phyloP scores from a whole-genome alignment of 257 asterid species.

The Ligustrum vulgare region DNA sequence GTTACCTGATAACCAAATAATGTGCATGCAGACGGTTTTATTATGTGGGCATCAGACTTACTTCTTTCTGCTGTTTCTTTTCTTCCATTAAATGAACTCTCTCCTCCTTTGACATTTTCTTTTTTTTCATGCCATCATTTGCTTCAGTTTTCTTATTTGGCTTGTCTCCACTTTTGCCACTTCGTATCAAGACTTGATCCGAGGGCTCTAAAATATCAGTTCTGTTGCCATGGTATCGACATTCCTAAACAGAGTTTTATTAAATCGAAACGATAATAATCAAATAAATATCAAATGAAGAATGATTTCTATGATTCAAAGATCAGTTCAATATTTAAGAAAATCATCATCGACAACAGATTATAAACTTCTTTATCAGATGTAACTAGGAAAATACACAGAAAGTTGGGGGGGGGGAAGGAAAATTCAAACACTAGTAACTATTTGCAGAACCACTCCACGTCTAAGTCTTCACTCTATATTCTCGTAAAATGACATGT shows the following conservation, averaged over 20 bases:
- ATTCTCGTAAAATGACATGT: neutral
- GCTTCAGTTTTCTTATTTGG: conserved; percentile 30
- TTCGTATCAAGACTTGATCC: conserved; percentile 30
- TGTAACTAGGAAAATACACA: conserved; percentile 11
- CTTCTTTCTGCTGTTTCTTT: conserved; percentile 76
- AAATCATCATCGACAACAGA: neutral
- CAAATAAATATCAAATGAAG: conserved; percentile 17
- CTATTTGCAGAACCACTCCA: conserved; percentile 1
- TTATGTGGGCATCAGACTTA: conserved; percentile 30
- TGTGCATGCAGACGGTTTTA: neutral
- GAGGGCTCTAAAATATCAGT: conserved; percentile 31
- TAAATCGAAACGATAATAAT: conserved; percentile 21
- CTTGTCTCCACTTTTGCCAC: conserved; percentile 35
- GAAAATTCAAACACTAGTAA: conserved; percentile 10
- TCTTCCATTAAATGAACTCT: conserved; percentile 70
- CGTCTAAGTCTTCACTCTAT: neutral
- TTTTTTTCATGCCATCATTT: conserved; percentile 44
- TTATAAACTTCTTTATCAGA: conserved; percentile 1
- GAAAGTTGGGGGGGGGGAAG: neutral
- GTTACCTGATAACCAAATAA: conserved; percentile 18
- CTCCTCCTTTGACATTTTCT: conserved; percentile 70
- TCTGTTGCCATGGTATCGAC: conserved; percentile 31
- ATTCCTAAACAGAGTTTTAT: conserved; percentile 47
- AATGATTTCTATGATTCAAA: neutral
- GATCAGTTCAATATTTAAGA: conserved; percentile 2